phyloP scores from a whole-genome alignment of 1,284 basidiomycete species.

The Hortiboletus rubellus region DNA sequence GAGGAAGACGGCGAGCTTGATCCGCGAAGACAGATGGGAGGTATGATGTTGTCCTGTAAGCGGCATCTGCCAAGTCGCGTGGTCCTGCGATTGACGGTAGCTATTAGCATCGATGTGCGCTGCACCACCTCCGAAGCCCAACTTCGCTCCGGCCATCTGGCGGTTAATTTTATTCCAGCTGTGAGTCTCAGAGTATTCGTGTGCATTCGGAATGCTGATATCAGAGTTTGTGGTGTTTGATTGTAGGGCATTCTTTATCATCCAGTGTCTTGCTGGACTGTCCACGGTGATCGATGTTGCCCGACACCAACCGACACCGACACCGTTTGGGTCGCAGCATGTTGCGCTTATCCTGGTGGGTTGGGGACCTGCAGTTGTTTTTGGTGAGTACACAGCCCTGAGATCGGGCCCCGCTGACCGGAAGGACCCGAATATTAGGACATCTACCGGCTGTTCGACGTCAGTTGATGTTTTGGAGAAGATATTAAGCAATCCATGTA shows the following conservation, averaged over 20 bases:
- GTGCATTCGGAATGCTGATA: not conserved
- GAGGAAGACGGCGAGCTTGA: not conserved
- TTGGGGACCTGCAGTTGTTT: slow-evolving; percentile 34
- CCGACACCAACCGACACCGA: slow-evolving; percentile 15
- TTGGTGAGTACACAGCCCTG: slow-evolving; percentile 21
- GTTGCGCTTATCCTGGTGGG: slow-evolving; percentile 31
- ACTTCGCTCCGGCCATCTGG: slow-evolving; percentile 31
- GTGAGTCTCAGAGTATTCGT: slow-evolving; percentile 7
- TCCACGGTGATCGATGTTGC: slow-evolving; percentile 34
- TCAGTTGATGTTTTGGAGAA: slow-evolving; percentile 28
- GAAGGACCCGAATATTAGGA: slow-evolving; percentile 9
- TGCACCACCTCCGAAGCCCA: slow-evolving; percentile 3
- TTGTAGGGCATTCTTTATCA: slow-evolving; percentile 26
- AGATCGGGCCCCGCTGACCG: not conserved
- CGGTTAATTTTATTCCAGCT: slow-evolving; percentile 34
- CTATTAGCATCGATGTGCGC: slow-evolving; percentile 1
- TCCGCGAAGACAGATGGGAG: not conserved
- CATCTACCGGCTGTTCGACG: slow-evolving; percentile 27
- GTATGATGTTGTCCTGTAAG: slow-evolving; percentile 15
- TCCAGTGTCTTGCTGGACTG: slow-evolving; percentile 28
- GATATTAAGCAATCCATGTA: not conserved
- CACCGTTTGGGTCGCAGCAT: slow-evolving; percentile 35
- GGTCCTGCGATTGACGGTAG: not conserved
- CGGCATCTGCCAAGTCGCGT: not conserved
- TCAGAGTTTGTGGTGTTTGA: too few species aligned